Conservation (phyloP, 371 early-diverging fungal species). For the Mortierella sp. region DNA sequence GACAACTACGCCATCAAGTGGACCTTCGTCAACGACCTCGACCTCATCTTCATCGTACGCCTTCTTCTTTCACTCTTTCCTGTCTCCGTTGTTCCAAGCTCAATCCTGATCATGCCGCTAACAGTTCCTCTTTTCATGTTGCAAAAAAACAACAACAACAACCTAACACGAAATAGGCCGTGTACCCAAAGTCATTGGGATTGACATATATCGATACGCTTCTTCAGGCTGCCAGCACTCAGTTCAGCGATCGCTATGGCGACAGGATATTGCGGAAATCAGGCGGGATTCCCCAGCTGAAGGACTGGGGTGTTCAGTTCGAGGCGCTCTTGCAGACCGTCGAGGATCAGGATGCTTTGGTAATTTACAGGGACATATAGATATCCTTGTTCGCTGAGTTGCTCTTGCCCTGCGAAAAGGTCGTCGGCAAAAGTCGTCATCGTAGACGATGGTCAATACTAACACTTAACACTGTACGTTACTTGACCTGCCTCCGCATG, state of each 20-base stretch:
- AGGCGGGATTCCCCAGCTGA: conserved; percentile 36
- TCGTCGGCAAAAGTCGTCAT: background rate
- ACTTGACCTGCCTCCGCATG: background rate
- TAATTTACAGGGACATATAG: conserved; percentile 4
- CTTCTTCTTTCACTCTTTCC: conserved; percentile 9
- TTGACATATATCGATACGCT: conserved; percentile 90
- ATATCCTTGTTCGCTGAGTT: background rate
- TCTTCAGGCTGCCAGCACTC: conserved; percentile 66
- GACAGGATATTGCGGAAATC: conserved; percentile 31
- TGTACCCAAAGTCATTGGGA: conserved; percentile 90
- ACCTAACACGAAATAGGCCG: conserved; percentile 77
- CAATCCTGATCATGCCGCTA: background rate
- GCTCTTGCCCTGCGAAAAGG: background rate
- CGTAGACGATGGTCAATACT: background rate
- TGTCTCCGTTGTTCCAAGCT: background rate
- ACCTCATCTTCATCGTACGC: conserved; percentile 90
- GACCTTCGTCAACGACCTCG: conserved; percentile 88
- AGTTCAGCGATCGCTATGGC: conserved; percentile 50
- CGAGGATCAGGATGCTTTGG: conserved; percentile 47
- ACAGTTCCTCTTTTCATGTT: background rate
- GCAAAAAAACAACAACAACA: too few relatives aligned
- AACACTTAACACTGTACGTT: background rate
- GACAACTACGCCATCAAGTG: conserved; percentile 86
- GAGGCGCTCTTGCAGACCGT: conserved; percentile 55
- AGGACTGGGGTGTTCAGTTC: conserved; percentile 52